These are phyloP conservation scores for Trichoderma orchidacearum DNA, from an alignment of 495 filamentous ascomycete species.

Conservation along the genomic window DNA sequence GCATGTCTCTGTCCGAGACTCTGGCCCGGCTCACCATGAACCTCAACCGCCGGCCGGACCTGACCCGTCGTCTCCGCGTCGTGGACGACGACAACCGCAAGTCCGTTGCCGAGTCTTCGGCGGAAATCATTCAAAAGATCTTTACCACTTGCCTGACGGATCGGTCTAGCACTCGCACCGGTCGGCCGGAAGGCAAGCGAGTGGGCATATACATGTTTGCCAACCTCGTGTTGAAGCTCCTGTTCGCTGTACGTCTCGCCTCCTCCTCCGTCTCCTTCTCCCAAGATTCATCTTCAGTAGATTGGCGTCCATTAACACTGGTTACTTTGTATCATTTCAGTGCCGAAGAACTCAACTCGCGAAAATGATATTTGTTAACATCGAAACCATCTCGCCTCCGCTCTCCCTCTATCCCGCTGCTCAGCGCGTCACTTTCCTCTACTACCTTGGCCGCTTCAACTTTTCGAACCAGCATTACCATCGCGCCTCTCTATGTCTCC, in stretches of 20 bases:
- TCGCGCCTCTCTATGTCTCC: conserved; percentile 56
- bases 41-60: conserved; percentile 59
- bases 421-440: conserved; percentile 82
- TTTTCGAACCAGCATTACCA: conserved; percentile 73
- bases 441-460: conserved; percentile 83
- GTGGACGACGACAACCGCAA: conserved; percentile 44
- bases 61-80: conserved; percentile 44
- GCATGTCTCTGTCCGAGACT: conserved; percentile 60
- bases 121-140: conserved; percentile 76
- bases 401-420: conserved; percentile 70
- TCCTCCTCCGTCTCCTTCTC: background rate
- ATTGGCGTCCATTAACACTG: too few relatives aligned
- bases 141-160: conserved; percentile 87
- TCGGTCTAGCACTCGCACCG: conserved; percentile 45
- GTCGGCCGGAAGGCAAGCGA: conserved; percentile 66
- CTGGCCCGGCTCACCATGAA: conserved; percentile 70
- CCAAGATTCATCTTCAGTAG: background rate
- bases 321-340: conserved; percentile 13
- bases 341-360: conserved; percentile 52
- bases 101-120: conserved; percentile 70
- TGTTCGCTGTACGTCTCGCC: conserved; percentile 52
- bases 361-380: conserved; percentile 80
- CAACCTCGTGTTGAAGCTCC: conserved; percentile 77
- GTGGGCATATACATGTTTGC: conserved; percentile 81
- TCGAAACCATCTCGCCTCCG: conserved; percentile 68